phyloP scores from a whole-genome alignment of 2,329 filamentous ascomycete species.

The Diaporthe nobilis region DNA sequence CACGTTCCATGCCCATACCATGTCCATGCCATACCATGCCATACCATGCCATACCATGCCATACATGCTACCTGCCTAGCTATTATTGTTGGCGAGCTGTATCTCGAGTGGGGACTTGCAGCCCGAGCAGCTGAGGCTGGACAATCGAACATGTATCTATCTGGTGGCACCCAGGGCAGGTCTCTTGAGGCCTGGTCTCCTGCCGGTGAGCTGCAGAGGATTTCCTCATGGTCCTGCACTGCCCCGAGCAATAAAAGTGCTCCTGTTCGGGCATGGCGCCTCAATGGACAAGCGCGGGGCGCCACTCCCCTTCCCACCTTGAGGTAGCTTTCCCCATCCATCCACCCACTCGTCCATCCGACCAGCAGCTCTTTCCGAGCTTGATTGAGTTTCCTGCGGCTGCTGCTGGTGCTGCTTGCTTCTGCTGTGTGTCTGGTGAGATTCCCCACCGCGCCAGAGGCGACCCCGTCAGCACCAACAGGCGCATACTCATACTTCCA shows the following conservation, averaged over 20 bases:
- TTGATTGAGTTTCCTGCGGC: background rate
- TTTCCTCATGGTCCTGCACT: conserved; percentile 28
- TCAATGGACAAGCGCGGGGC: conserved; percentile 1
- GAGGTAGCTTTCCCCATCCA: background rate
- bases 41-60: background rate
- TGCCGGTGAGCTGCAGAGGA: conserved; percentile 24
- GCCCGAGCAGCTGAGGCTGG: conserved; percentile 22
- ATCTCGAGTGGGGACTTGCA: conserved; percentile 10
- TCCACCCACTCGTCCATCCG: background rate
- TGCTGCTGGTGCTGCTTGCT: background rate
- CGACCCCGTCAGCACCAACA: conserved; percentile 5
- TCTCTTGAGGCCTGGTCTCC: conserved; percentile 6
- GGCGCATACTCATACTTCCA: background rate
- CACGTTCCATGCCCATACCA: background rate
- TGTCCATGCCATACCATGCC: background rate
- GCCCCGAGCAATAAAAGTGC: conserved; percentile 17
- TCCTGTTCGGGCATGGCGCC: conserved; percentile 23
- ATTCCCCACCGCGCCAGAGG: conserved; percentile 15
- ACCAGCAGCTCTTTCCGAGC: background rate
- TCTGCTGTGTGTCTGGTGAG: conserved; percentile 8
- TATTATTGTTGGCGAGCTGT: background rate
- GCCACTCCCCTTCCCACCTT: conserved; percentile 3
- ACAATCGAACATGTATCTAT: background rate
- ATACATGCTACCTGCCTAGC: background rate
- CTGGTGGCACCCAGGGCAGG: conserved; percentile 10